Evolutionary conservation across 306 rosid genomes (phyloP), one percentile per base, ranked within the genome.

Genomic region (Bauhinia variegata): DNA sequence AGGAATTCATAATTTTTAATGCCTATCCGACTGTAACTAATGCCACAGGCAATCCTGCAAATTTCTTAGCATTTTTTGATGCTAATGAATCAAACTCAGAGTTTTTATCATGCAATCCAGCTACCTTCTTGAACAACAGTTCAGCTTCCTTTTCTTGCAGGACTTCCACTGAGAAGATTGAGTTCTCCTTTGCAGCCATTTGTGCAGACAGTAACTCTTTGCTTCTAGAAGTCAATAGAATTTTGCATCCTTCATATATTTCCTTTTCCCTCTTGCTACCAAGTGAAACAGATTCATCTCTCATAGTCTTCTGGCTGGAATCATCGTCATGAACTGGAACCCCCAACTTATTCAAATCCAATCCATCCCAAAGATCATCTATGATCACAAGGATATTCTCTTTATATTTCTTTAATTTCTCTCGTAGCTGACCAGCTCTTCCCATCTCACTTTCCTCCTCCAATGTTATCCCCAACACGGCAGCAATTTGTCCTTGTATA

Each of bases 1-100:
- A n/a, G n/a, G n/a, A n/a, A n/a, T n/a, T n/a, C n/a, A n/a, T n/a
- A n/a, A n/a, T n/a, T n/a, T n/a, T n/a, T n/a, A n/a, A n/a, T n/a
- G n/a, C n/a, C n/a, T n/a, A n/a, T n/a, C n/a, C 74, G 18, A 69
- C 15, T 11, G 65, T 8, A 56, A 69, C 10, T 18, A 69, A 16
- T 10, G 58, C 58, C 57, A 57, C 11, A 5, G 74, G 74, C 46
- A 47, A 6, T 0, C 74, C 74, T 0, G n/a, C 74, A 69, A 56
- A 69, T 1, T 69, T 36, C n/a, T 44, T 68, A 11, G 30, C 46
- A 43, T 42, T 43, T 43, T 68, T 39, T 14, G 15, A 5, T 41
- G 7, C 38, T 34, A 34, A 34, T 34, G 38, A 6, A 3, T 54
- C 8, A 10, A 13, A 41, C 0, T 0, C 5, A 14, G 33, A 4